Evolutionary conservation across 805 yeast species (phyloP), one percentile per base, ranked within the genome.

Genomic region (Wickerhamiella sergipiensis): DNA sequence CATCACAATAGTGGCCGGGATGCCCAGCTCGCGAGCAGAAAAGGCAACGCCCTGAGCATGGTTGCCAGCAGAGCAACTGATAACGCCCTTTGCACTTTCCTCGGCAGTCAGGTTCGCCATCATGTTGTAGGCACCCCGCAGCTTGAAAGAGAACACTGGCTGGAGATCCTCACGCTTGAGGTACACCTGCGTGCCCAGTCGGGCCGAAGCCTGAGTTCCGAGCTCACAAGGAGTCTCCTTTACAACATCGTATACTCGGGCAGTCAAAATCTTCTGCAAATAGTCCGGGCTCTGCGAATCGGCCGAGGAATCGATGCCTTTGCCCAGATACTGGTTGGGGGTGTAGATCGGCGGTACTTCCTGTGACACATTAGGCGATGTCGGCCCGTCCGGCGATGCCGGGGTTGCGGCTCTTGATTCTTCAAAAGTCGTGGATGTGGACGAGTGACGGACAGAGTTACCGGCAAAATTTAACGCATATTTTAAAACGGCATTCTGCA

Each of bases 41-140:
- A 69, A 90, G 0, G 98, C 98, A 13, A 92, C 97, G 58, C 99
- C 99, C 65, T 92, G 99, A 1, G 99, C 99, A 61, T 92, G 99
- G 67, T 92, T 92, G 36, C 99, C 99, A 3, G 99, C 99, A 29
- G 97, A 87, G 62, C 97, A 92, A 0, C 97, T 97, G 64, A 94
- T 84, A 50, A 92, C 97, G 59, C 99, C 99, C 47, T 76, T 73
- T 65, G 86, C 60, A 56, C 81, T 75, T 59, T 81, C 71, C 45
- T 75, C 78, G 19, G 69, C 64, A 15, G 72, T 62, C 47, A 92
- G 68, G 60, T 90, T 85, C 36, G 97, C 94, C 60, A 92, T 84
- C 95, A 87, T 88, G 66, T 92, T 92, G 69, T 89, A 87, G 17
- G 98, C 99, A 53, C 99, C 99, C 65, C 99, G 81, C 53, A 92